A percentile compares a stretch with the other conserved stretches of the same genome.
Evolutionary conservation across 345 rosid genomes (phyloP).

Genomic region (Heritiera littoralis): DNA sequence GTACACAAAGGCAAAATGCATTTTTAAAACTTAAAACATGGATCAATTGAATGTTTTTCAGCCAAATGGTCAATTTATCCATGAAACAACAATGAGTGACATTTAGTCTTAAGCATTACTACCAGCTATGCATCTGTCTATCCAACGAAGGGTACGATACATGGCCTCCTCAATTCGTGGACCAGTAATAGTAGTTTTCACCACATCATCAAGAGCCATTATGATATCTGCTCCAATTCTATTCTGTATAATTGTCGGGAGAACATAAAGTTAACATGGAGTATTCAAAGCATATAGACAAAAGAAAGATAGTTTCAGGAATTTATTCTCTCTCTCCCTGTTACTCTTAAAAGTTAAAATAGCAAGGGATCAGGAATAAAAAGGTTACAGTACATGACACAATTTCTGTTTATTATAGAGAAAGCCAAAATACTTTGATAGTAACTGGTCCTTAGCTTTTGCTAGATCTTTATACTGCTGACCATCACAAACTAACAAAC

Average conservation of each 20-base stretch:
- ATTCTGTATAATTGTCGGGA: conserved; percentile 47
- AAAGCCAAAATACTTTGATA: not conserved
- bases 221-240: conserved; percentile 87
- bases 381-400: not conserved
- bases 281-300: conserved; percentile 6
- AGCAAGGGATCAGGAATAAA: not conserved
- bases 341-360: not conserved
- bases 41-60: not conserved
- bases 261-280: conserved; percentile 19
- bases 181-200: conserved; percentile 76
- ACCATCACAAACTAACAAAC: not conserved
- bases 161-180: conserved; percentile 84
- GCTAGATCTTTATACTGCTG: conserved; percentile 8
- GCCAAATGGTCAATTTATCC: conserved; percentile 11
- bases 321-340: not conserved
- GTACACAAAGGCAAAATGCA: conserved; percentile 9
- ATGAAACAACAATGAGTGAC: not conserved
- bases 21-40: not conserved
- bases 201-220: conserved; percentile 92
- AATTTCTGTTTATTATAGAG: not conserved
- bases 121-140: conserved; percentile 80
- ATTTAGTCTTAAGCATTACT: conserved; percentile 5
- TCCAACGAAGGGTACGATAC: conserved; percentile 88
- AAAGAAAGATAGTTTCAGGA: not conserved
- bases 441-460: not conserved